phyloP scores from a whole-genome alignment of 495 filamentous ascomycete genomes.

The Hyaloscypha finlandica region DNA sequence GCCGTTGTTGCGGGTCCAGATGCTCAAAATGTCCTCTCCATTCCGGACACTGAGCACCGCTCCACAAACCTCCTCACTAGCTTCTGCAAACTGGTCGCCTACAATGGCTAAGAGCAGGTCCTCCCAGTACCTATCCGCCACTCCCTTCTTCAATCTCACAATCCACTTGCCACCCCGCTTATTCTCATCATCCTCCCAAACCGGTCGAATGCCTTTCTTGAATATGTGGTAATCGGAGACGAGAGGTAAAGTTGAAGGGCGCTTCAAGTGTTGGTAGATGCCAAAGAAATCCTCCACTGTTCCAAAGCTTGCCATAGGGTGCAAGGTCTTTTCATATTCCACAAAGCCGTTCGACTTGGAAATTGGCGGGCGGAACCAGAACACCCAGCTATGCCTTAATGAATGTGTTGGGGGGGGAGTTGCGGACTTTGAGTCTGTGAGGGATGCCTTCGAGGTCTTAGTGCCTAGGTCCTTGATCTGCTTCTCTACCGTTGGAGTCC shows the following conservation, averaged over 20 bases:
- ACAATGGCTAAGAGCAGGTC: conserved; percentile 88
- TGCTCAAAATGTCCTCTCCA: conserved; percentile 94
- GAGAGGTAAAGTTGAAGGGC: conserved; percentile 81
- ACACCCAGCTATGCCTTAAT: conserved; percentile 87
- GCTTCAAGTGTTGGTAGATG: conserved; percentile 88
- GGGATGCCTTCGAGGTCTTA: conserved; percentile 42
- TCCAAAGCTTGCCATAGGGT: conserved; percentile 77
- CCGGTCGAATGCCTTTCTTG: conserved; percentile 92
- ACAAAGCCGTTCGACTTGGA: conserved; percentile 84
- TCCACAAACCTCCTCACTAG: conserved; percentile 91
- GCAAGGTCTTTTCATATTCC: conserved; percentile 96
- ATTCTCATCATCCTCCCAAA: conserved; percentile 99
- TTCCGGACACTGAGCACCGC: conserved; percentile 91
- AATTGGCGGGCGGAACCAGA: conserved; percentile 95
- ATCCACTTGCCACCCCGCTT: conserved; percentile 97
- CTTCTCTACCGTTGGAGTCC: conserved; percentile 64
- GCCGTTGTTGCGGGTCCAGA: conserved; percentile 93
- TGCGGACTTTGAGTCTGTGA: conserved; percentile 40
- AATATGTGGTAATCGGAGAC: conserved; percentile 99
- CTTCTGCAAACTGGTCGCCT: conserved; percentile 94
- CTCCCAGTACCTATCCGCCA: conserved; percentile 97
- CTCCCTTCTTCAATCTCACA: conserved; percentile 91
- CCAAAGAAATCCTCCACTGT: conserved; percentile 91
- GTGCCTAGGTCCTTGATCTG: conserved; percentile 52
- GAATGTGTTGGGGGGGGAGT: conserved; percentile 52